A percentile compares a stretch with the other conserved stretches of the same genome.
phyloP scores from a whole-genome alignment of 2,329 filamentous ascomycete genomes.

The Botryotinia narcissicola region DNA sequence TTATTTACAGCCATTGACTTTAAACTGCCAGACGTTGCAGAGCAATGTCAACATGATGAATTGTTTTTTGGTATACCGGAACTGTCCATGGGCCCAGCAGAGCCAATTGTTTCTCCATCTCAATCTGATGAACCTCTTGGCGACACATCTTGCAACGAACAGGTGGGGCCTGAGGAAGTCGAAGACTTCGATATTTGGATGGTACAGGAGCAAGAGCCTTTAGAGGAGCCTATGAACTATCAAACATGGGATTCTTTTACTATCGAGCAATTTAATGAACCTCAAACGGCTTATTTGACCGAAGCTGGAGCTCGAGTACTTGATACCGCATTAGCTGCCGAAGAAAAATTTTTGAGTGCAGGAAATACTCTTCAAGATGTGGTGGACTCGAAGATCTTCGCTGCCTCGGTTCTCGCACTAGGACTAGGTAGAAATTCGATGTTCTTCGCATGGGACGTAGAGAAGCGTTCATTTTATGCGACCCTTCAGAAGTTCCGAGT shows the following conservation, averaged over 20 bases:
- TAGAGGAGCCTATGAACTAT: conserved; percentile 43
- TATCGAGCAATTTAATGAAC: conserved; percentile 41
- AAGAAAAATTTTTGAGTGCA: conserved; percentile 43
- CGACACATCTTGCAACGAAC: conserved; percentile 10
- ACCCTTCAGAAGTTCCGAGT: conserved; percentile 49
- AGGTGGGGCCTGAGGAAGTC: conserved; percentile 32
- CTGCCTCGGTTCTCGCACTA: conserved; percentile 60
- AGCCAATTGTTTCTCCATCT: conserved; percentile 12
- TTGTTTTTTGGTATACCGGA: conserved; percentile 37
- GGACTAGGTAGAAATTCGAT: conserved; percentile 69
- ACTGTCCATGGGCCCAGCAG: conserved; percentile 27
- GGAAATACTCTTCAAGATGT: conserved; percentile 43
- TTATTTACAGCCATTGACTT: conserved; percentile 32
- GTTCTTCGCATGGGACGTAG: conserved; percentile 62
- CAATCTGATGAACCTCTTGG: conserved; percentile 19
- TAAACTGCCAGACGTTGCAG: conserved; percentile 29
- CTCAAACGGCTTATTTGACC: conserved; percentile 56
- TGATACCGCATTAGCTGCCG: conserved; percentile 56
- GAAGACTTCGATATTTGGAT: conserved; percentile 48
- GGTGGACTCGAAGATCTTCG: conserved; percentile 50
- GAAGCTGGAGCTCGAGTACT: conserved; percentile 66
- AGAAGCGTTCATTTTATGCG: conserved; percentile 52
- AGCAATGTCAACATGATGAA: conserved; percentile 26
- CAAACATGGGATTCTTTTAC: conserved; percentile 71
- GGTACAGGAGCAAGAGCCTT: conserved; percentile 38